Evolutionary conservation across 83 land plant genomes (phyloP).

Genomic region (Isoetes engelmannii): DNA sequence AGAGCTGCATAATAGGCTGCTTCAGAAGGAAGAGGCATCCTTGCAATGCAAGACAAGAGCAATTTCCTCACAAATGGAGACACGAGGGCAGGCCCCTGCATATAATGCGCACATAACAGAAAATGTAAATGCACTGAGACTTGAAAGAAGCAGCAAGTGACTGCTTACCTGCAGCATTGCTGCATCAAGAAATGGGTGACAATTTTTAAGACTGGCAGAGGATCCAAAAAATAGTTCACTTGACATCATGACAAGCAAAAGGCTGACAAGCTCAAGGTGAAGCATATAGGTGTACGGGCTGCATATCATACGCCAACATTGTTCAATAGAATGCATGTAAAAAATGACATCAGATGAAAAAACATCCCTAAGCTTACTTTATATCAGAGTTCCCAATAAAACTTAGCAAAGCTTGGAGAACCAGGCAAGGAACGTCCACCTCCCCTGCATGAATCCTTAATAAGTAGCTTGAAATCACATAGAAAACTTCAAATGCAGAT

Average conservation of each 20-base stretch:
- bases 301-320: constrained; percentile 15
- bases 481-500: neutral
- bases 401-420: constrained; percentile 48
- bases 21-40: constrained; percentile 38
- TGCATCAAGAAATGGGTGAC: constrained; percentile 76
- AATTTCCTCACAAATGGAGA: constrained; percentile 50
- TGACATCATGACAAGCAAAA: constrained; percentile 68
- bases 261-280: constrained; percentile 79
- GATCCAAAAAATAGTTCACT: constrained; percentile 72
- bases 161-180: constrained; percentile 66
- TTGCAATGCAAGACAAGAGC: constrained; percentile 54
- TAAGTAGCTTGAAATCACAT: neutral
- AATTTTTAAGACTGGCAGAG: constrained; percentile 57
- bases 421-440: constrained; percentile 39
- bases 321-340: neutral
- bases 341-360: neutral
- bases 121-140: neutral
- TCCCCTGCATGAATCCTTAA: constrained; percentile 23
- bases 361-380: constrained; percentile 35
- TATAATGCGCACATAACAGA: neutral
- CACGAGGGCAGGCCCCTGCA: constrained; percentile 58
- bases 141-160: neutral
- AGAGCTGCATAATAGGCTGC: constrained; percentile 34
- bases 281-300: constrained; percentile 54
- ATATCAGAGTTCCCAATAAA: constrained; percentile 62